These are phyloP conservation scores for Penicillium robsamsonii DNA, from an alignment of 495 filamentous ascomycete genomes.

Conservation along the genomic window DNA sequence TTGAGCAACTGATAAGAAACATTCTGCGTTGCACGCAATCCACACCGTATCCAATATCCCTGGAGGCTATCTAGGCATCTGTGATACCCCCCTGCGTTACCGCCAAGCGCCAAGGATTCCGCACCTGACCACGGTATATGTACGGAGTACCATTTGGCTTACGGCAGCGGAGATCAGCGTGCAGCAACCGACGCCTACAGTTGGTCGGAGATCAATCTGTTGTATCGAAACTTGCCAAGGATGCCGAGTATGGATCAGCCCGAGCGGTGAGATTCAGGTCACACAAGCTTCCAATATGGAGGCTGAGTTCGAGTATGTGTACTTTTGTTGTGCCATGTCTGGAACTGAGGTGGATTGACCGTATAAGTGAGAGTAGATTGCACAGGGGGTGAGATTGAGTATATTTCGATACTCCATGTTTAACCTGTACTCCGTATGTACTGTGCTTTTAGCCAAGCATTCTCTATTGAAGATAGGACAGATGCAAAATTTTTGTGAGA, in stretches of 20 bases:
- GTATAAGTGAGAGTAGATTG: not conserved
- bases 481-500: constrained; percentile 16
- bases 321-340: not conserved
- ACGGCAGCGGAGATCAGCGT: constrained; percentile 18
- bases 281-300: constrained; percentile 9
- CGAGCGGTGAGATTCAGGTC: constrained; percentile 23
- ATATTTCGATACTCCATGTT: constrained; percentile 7
- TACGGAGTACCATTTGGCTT: constrained; percentile 8
- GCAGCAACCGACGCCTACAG: constrained; percentile 15
- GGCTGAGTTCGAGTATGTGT: constrained; percentile 5
- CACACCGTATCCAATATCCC: constrained; percentile 9
- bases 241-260: constrained; percentile 25
- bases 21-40: not conserved
- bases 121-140: constrained; percentile 16
- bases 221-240: constrained; percentile 21
- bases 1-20: constrained; percentile 36
- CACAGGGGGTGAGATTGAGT: not conserved
- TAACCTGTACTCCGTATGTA: not conserved
- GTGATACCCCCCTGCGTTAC: constrained; percentile 34
- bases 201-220: constrained; percentile 21
- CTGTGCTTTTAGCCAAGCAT: constrained; percentile 25
- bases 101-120: constrained; percentile 40
- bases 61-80: constrained; percentile 1
- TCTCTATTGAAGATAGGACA: constrained; percentile 25
- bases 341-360: not conserved